Conservation (phyloP, 2,329 filamentous ascomycete species). For the Ophiostoma tasmaniense region DNA sequence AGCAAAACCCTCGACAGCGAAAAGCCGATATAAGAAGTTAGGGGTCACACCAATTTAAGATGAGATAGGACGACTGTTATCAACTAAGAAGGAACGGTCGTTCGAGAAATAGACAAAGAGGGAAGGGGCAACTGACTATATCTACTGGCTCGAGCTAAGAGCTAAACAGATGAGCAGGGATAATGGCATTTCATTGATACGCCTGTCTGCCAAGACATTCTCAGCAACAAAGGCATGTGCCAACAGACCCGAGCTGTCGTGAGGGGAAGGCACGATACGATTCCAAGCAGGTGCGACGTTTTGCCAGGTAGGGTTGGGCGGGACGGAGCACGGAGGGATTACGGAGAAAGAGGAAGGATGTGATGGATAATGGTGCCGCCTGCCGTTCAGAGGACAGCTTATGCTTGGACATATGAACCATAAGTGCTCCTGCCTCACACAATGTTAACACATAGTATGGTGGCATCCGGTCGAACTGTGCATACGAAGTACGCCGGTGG, state of each 20-base stretch:
- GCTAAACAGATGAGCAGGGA: neutral
- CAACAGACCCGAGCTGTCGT: neutral
- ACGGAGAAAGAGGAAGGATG: neutral
- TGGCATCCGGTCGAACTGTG: neutral
- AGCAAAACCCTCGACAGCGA: neutral
- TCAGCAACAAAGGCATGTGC: neutral
- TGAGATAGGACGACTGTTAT: conserved; percentile 2
- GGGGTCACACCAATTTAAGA: neutral
- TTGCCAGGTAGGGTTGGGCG: no score
- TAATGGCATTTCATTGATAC: neutral
- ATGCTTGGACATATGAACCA: no score
- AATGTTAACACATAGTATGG: neutral
- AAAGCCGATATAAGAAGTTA: neutral
- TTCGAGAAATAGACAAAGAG: conserved; percentile 1
- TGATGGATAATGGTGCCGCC: neutral
- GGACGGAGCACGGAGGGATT: neutral
- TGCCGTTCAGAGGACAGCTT: neutral
- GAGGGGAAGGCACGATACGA: neutral
- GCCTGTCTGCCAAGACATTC: neutral
- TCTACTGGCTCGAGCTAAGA: neutral
- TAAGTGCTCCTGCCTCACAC: neutral
- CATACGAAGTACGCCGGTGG: neutral
- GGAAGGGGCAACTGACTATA: neutral
- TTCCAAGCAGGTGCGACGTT: neutral
- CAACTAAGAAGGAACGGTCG: neutral